Base-by-base conservation (phyloP, 2,329 filamentous ascomycete genomes). In the Geosmithia putterillii region DNA sequence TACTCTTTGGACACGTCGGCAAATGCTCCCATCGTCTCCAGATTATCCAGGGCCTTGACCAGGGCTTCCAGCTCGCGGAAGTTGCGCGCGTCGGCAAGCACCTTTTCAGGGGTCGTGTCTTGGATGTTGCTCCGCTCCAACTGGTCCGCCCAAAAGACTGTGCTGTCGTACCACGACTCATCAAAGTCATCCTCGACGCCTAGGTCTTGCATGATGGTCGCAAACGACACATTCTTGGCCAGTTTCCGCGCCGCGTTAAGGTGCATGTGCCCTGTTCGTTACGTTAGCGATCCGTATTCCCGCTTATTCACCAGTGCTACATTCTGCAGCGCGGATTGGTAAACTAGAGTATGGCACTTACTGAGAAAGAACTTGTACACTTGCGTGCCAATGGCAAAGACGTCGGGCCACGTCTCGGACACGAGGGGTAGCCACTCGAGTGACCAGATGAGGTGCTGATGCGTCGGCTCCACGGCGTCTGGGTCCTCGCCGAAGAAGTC, bases 371-470 rank as follows among this genome's bases (percentile, higher is more conserved):
- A 80, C 55, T 84, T 84, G 64, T 95, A 86, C n/a, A 89, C 74
- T 52, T 79, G 73, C 23, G 76, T 75, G 37, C 86, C 79, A 44
- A 79, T 70, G 17, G 67, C 63, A 52, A 90, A 86, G 19, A 86
- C 79, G 45, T 81, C 71, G 15, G 73, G 67, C 81, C 83, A 89
- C 44, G 84, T 73, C 12, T 76, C 81, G 41, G 83, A 76, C 8
- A 90, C 74, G 44, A 86, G 72, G 45, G 86, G 66, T 57, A 90
- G 81, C 89, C 90, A 96, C 55, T 94, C 85, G 46, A 95, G 65
- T 34, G 84, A 80, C 45, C 83, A 75, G 39, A 95, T 86, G 42
- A 95, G 70, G 28, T 72, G 61, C 51, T 82, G 76, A 48, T 90
- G 81, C 46, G 83, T 76, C 38, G 70, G 62, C 7, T 78, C 70